Base-by-base conservation (phyloP, 1,139 yeast genomes). In the Taiozyma sp. region DNA sequence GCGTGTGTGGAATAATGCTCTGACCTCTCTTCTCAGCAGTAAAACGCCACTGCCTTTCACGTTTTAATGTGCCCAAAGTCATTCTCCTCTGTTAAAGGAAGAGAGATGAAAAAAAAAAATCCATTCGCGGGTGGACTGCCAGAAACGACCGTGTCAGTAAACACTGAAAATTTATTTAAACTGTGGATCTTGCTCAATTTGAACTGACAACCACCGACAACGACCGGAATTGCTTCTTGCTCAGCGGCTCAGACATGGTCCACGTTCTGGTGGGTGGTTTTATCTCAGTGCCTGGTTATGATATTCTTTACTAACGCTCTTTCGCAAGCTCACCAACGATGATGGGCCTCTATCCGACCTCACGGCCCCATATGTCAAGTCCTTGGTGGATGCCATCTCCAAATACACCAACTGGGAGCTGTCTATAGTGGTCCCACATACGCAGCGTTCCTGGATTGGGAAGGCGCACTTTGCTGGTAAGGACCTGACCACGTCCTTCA, bases 401-500 rank as follows among this genome's bases (percentile, higher is more conserved):
- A 65, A 74, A 44, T 64, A 74, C 51, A 87, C 96, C 14, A 83
- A 87, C 63, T 93, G 98, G 98, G 81, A 87, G 42, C 70, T 93
- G 32, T 85, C 93, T 16, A 83, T 93, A 29, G 92, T 86, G 32
- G 85, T 93, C 6, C 98, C 98, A 14, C 76, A 83, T 58, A 82
- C 80, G 51, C 89, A 83, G 61, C 74, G 96, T 60, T 91, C 97
- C 12, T 93, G 99, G 99, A 92, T 91, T 53, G 97, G 97, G 41
- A 93, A 93, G 68, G 98, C 99, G 13, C 97, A 92, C 70, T 83
- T 92, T 65, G 96, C 97, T 4, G 97, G 96, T 23, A 80, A 83
- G 61, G 80, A 84, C 42, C 75, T 92, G 48, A 73, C 83, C 2
- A 83, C 93, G 4, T 74, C 81, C 12, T 92, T 84, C 64, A 74